Evolutionary conservation across 768 basidiomycete species (phyloP).

Genomic region (Russula lepida): DNA sequence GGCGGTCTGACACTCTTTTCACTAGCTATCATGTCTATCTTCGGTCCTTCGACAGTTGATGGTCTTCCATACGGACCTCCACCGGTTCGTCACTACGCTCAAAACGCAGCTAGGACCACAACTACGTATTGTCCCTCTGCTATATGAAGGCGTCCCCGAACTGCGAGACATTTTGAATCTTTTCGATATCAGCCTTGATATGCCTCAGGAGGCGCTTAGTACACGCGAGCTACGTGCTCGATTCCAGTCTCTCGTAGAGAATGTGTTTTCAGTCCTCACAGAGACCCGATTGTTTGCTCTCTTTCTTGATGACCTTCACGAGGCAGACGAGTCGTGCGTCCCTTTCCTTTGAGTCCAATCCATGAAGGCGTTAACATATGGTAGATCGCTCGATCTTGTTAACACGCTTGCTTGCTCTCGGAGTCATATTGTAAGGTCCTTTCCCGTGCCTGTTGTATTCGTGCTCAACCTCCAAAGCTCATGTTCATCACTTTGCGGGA

Average conservation of each 20-base stretch:
- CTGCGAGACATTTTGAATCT: slow-evolving; percentile 51
- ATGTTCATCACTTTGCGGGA: slow-evolving; percentile 56
- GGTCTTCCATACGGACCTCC: slow-evolving; percentile 62
- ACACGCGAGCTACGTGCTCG: slow-evolving; percentile 56
- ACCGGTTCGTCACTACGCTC: slow-evolving; percentile 53
- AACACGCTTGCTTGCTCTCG: slow-evolving; percentile 55
- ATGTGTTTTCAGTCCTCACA: slow-evolving; percentile 58
- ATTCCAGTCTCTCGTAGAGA: slow-evolving; percentile 63
- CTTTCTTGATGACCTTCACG: slow-evolving; percentile 67
- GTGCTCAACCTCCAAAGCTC: slow-evolving; percentile 33
- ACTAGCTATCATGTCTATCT: slow-evolving; percentile 56
- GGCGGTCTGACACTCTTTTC: slow-evolving; percentile 2
- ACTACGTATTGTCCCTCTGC: slow-evolving; percentile 55
- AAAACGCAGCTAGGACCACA: slow-evolving; percentile 60
- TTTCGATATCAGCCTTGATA: slow-evolving; percentile 44
- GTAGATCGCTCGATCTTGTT: slow-evolving; percentile 57
- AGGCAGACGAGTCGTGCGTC: slow-evolving; percentile 57
- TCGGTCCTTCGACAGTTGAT: slow-evolving; percentile 66
- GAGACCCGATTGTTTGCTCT: slow-evolving; percentile 64
- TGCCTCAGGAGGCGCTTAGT: slow-evolving; percentile 46
- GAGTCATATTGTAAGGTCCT: slow-evolving; percentile 49
- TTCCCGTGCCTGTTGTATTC: neutral
- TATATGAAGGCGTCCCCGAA: slow-evolving; percentile 66
- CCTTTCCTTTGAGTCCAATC: slow-evolving; percentile 14
- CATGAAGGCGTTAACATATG: slow-evolving; percentile 3